phyloP scores from a whole-genome alignment of 371 early-diverging fungal species.

The Syncephalastrum racemosum region DNA sequence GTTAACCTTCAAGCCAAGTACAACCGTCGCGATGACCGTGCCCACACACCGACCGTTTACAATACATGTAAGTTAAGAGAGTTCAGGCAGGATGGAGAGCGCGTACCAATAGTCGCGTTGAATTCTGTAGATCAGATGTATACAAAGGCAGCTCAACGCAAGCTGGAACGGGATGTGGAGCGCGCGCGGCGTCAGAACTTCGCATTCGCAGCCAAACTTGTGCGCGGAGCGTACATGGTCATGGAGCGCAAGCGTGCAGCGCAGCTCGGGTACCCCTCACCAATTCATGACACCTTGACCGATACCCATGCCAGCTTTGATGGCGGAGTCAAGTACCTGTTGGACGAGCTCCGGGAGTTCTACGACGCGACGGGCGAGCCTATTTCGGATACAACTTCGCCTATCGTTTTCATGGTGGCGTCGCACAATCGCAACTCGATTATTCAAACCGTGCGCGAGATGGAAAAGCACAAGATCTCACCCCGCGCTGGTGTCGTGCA shows the following conservation, averaged over 20 bases:
- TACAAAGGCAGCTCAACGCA: constrained; percentile 68
- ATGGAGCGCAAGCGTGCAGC: constrained; percentile 82
- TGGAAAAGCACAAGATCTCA: constrained; percentile 61
- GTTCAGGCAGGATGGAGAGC: neutral
- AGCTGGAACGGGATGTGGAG: constrained; percentile 72
- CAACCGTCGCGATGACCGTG: constrained; percentile 52
- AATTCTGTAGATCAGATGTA: constrained; percentile 89
- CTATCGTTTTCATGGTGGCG: constrained; percentile 82
- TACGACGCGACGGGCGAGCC: constrained; percentile 24
- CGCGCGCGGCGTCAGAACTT: constrained; percentile 69
- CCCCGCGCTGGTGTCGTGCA: constrained; percentile 66
- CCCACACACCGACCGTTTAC: constrained; percentile 68
- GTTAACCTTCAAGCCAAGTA: constrained; percentile 65
- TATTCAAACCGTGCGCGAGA: constrained; percentile 59
- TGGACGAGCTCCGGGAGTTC: constrained; percentile 51
- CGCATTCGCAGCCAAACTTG: constrained; percentile 88
- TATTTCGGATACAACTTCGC: constrained; percentile 35
- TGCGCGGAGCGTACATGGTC: constrained; percentile 94
- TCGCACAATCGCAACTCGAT: constrained; percentile 89
- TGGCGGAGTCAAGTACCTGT: constrained; percentile 70
- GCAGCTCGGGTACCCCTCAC: constrained; percentile 67
- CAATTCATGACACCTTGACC: constrained; percentile 78
- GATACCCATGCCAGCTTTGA: constrained; percentile 87
- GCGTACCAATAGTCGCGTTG: too few relatives aligned
- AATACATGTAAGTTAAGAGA: constrained; percentile 67